These are phyloP conservation scores for Citrullus mucosospermus DNA, from an alignment of 306 rosid species.

Conservation along the genomic window DNA sequence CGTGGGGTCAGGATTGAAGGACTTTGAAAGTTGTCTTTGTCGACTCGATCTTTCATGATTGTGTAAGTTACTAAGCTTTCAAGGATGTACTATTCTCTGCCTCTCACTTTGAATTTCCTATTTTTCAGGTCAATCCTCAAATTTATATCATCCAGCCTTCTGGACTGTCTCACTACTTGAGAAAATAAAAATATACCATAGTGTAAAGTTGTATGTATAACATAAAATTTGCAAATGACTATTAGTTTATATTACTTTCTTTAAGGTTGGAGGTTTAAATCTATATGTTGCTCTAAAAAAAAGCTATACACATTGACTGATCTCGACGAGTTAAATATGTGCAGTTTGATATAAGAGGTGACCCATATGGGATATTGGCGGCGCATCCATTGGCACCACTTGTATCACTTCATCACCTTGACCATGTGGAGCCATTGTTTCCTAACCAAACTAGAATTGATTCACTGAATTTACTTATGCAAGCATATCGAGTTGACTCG, in stretches of 20 bases:
- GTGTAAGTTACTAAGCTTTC: background rate
- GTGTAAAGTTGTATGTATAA: background rate
- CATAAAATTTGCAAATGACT: too few relatives aligned
- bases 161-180: background rate
- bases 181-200: background rate
- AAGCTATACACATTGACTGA: too few relatives aligned
- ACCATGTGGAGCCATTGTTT: conserved; percentile 37
- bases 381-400: conserved; percentile 85
- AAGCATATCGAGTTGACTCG: conserved; percentile 52
- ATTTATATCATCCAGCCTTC: background rate
- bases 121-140: background rate
- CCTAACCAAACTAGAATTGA: conserved; percentile 37
- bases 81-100: background rate
- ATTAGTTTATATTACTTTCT: too few relatives aligned
- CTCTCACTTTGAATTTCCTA: background rate
- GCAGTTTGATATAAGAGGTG: conserved; percentile 77
- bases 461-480: conserved; percentile 36
- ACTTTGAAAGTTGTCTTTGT: background rate
- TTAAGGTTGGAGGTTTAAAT: too few relatives aligned
- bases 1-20: background rate
- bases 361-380: conserved; percentile 63
- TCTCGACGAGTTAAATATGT: background rate
- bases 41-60: background rate
- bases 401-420: conserved; percentile 85
- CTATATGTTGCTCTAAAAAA: too few relatives aligned